A percentile compares a stretch with the other conserved stretches of the same genome.
These are phyloP conservation scores for Jimgerdemannia flammicorona DNA, from an alignment of 192 early-diverging fungal species.

Conservation along the genomic window DNA sequence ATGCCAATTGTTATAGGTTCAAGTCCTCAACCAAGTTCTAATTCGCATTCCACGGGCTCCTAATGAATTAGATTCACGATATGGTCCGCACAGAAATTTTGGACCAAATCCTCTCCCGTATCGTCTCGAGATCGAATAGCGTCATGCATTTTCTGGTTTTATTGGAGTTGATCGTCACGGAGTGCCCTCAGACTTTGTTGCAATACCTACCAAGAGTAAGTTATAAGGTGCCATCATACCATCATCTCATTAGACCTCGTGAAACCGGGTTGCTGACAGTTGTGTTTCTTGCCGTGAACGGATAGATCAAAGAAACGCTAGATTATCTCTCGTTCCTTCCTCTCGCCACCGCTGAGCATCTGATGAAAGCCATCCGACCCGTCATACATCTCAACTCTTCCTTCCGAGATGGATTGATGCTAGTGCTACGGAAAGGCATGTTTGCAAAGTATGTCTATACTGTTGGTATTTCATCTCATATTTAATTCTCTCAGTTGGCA, in stretches of 20 bases:
- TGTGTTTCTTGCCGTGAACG: not conserved
- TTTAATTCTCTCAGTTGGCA: not conserved
- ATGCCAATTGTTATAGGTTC: not conserved
- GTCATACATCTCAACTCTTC: constrained; percentile 45
- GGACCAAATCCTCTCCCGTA: constrained; percentile 58
- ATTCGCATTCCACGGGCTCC: not conserved
- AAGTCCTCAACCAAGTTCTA: not conserved
- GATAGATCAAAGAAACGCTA: constrained; percentile 57
- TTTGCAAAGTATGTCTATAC: constrained; percentile 49
- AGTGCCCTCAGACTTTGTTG: constrained; percentile 31
- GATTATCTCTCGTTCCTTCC: constrained; percentile 64
- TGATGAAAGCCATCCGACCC: constrained; percentile 54
- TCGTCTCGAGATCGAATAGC: constrained; percentile 46
- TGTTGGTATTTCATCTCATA: not conserved
- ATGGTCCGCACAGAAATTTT: constrained; percentile 68
- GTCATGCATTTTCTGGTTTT: constrained; percentile 40
- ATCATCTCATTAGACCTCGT: not conserved
- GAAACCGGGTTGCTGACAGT: not conserved
- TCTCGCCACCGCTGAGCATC: constrained; percentile 38
- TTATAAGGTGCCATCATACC: not conserved
- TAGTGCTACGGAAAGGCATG: constrained; percentile 67
- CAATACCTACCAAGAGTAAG: constrained; percentile 27
- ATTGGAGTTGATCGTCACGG: constrained; percentile 40
- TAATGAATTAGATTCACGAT: constrained; percentile 40
- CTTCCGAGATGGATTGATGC: constrained; percentile 57